These are phyloP conservation scores for Schwanniomyces sp. DNA, from an alignment of 805 yeast species.

Conservation along the genomic window DNA sequence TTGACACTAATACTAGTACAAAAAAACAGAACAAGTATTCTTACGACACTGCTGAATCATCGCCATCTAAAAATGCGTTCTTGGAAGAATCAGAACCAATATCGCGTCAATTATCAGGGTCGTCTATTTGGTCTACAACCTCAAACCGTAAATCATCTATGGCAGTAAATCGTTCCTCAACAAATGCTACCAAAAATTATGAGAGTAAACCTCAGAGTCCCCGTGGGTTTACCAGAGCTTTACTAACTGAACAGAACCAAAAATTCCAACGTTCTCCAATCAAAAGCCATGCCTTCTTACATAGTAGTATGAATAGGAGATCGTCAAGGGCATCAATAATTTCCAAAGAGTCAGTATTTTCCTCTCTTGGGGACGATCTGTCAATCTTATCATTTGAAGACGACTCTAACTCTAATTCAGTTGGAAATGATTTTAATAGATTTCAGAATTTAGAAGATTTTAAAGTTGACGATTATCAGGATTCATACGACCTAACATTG, in stretches of 20 bases:
- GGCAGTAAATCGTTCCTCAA: slow-evolving; percentile 30
- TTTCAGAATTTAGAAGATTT: slow-evolving; percentile 34
- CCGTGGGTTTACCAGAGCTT: slow-evolving; percentile 41
- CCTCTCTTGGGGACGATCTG: slow-evolving; percentile 25
- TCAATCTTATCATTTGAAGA: slow-evolving; percentile 37
- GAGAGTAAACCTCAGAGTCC: neutral
- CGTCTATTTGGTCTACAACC: slow-evolving; percentile 38
- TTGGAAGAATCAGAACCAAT: slow-evolving; percentile 5
- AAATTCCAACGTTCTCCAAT: slow-evolving; percentile 9
- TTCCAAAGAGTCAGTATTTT: slow-evolving; percentile 27
- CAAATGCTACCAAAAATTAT: slow-evolving; percentile 18
- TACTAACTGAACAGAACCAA: slow-evolving; percentile 29
- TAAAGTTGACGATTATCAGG: slow-evolving; percentile 41
- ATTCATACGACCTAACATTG: slow-evolving; percentile 55
- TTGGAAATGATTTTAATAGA: slow-evolving; percentile 9
- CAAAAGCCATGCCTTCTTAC: slow-evolving; percentile 7
- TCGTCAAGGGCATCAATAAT: slow-evolving; percentile 34
- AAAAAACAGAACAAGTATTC: no score
- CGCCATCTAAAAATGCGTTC: neutral
- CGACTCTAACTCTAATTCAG: slow-evolving; percentile 16
- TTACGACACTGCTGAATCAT: neutral
- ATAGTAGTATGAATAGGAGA: slow-evolving; percentile 21
- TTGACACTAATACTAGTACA: neutral
- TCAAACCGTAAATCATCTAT: slow-evolving; percentile 23
- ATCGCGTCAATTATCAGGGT: slow-evolving; percentile 26